Evolutionary conservation across 257 asterid species (phyloP).

Genomic region (Gynochthodes officinalis): DNA sequence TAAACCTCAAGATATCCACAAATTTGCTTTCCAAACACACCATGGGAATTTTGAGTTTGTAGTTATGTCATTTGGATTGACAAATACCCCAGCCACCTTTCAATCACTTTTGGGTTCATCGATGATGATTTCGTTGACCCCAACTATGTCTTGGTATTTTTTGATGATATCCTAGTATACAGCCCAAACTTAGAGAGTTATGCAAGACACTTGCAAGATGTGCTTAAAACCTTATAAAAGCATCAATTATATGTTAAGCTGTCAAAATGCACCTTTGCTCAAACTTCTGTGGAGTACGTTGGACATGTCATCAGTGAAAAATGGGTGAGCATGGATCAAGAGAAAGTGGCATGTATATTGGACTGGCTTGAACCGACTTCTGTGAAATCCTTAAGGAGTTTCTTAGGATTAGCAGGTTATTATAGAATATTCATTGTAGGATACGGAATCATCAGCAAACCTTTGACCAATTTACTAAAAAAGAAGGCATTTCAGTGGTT

Average conservation of each 20-base stretch:
- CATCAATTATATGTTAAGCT: neutral
- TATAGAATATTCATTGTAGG: neutral
- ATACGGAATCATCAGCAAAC: neutral
- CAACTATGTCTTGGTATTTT: conserved; percentile 1
- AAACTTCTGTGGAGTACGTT: neutral
- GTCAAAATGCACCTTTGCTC: neutral
- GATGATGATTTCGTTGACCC: neutral
- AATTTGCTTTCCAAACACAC: neutral
- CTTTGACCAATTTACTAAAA: neutral
- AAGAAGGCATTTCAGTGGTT: neutral
- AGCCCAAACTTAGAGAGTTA: neutral
- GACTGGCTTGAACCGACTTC: neutral
- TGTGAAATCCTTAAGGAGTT: neutral
- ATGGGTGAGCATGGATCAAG: neutral
- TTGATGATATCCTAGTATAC: conserved; percentile 5
- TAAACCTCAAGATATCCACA: neutral
- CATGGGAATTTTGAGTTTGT: conserved; percentile 1
- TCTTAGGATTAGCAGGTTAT: neutral
- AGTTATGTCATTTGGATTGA: no score
- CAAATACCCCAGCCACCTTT: conserved; percentile 8
- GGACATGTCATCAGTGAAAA: neutral
- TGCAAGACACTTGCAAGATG: neutral
- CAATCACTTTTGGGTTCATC: neutral
- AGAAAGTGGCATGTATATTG: neutral
- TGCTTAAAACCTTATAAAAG: neutral